Conservation (phyloP, 352 stramenopile species). For the Phytophthora hybrid region DNA sequence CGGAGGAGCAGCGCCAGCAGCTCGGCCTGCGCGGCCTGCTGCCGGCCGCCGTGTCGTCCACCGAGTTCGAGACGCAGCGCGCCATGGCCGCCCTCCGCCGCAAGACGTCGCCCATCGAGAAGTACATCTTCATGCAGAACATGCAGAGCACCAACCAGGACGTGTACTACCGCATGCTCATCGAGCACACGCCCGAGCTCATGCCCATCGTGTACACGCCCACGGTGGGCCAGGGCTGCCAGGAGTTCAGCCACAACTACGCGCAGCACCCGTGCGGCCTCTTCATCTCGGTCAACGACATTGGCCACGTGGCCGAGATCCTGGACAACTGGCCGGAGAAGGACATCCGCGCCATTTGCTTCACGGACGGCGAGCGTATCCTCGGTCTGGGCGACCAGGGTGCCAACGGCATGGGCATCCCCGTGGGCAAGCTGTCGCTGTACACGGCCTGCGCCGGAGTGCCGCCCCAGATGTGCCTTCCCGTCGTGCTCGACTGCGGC, state of each 20-base stretch:
- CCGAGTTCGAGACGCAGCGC: slow-evolving; percentile 89
- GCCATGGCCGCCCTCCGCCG: slow-evolving; percentile 88
- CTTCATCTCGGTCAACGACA: slow-evolving; percentile 92
- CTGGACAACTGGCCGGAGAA: slow-evolving; percentile 97
- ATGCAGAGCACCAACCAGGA: slow-evolving; percentile 92
- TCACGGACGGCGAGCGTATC: slow-evolving; percentile 97
- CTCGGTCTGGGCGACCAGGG: slow-evolving; percentile 96
- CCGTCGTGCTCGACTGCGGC: slow-evolving; percentile 95
- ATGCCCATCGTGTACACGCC: slow-evolving; percentile 98
- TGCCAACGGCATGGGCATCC: slow-evolving; percentile 92
- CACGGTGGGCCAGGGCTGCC: slow-evolving; percentile 94
- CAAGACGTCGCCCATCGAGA: slow-evolving; percentile 90
- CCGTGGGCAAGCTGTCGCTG: slow-evolving; percentile 95
- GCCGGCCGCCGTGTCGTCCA: slow-evolving; percentile 82
- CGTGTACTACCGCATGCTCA: slow-evolving; percentile 93
- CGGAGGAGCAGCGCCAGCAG: slow-evolving; percentile 86
- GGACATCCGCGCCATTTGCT: slow-evolving; percentile 96
- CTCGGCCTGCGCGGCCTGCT: slow-evolving; percentile 93
- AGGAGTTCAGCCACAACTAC: slow-evolving; percentile 94
- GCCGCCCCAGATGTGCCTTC: slow-evolving; percentile 92
- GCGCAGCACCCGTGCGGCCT: slow-evolving; percentile 90
- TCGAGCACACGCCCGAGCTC: slow-evolving; percentile 91
- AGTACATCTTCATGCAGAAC: slow-evolving; percentile 94
- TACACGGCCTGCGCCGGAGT: slow-evolving; percentile 96
- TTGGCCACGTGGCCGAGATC: slow-evolving; percentile 88